phyloP scores from a whole-genome alignment of 2,329 filamentous ascomycete genomes.

The Zarea fungicola region DNA sequence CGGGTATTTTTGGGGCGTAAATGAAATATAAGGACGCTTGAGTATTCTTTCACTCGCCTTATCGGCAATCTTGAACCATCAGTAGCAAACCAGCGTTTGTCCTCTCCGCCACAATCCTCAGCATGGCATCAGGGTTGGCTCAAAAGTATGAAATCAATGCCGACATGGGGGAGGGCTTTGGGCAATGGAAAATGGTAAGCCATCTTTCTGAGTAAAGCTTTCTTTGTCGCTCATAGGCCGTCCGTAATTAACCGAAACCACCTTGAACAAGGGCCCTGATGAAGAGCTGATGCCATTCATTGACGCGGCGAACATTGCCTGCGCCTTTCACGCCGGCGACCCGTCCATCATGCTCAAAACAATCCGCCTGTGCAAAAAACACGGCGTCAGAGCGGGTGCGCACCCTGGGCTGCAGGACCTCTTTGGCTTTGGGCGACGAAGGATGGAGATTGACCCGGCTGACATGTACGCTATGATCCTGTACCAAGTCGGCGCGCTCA shows the following conservation, averaged over 20 bases:
- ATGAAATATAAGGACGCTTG: no score
- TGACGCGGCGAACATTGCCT: slow-evolving; percentile 59
- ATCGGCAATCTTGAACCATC: no score
- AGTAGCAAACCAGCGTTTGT: neutral
- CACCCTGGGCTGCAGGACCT: slow-evolving; percentile 62
- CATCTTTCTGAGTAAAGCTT: neutral
- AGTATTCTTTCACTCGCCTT: no score
- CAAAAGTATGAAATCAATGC: slow-evolving; percentile 36
- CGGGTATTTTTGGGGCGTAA: no score
- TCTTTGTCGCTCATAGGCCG: neutral
- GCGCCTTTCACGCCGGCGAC: slow-evolving; percentile 56
- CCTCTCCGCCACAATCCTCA: neutral
- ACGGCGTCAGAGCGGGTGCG: slow-evolving; percentile 53
- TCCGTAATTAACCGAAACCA: no score
- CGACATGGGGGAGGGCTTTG: slow-evolving; percentile 49
- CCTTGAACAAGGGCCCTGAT: slow-evolving; percentile 52
- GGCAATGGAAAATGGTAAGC: slow-evolving; percentile 34
- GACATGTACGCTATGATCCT: slow-evolving; percentile 53
- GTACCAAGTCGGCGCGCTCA: slow-evolving; percentile 60
- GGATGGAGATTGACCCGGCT: slow-evolving; percentile 53
- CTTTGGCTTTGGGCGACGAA: slow-evolving; percentile 58
- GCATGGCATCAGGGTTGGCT: neutral
- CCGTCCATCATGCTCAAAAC: slow-evolving; percentile 60
- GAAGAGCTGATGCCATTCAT: slow-evolving; percentile 56
- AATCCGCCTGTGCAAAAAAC: slow-evolving; percentile 50